Percentiles rank a stretch among this genome's conserved stretches.
Evolutionary conservation across 306 rosid genomes (phyloP).

Genomic region (Macrotyloma uniflorum): DNA sequence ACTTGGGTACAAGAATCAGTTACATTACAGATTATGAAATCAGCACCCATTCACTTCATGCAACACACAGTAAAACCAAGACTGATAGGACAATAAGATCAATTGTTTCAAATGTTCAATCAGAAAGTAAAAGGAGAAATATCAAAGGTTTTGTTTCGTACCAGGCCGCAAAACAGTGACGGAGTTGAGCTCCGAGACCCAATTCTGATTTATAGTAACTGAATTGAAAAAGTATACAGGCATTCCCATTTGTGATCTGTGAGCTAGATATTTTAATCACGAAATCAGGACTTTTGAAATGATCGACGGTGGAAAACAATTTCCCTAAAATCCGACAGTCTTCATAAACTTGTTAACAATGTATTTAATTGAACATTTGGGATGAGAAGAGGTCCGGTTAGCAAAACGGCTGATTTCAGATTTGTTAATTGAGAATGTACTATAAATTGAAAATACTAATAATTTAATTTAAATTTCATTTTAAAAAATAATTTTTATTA

Average conservation of each 20-base stretch:
- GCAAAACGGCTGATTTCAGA: too few species aligned
- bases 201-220: neutral
- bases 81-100: neutral
- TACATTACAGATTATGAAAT: neutral
- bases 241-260: neutral
- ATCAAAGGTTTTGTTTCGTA: constrained; percentile 20
- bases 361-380: too few species aligned
- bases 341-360: too few species aligned
- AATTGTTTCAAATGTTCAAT: neutral
- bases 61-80: neutral
- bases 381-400: too few species aligned
- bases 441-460: too few species aligned
- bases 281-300: neutral
- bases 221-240: neutral
- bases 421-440: too few species aligned
- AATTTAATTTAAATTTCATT: too few species aligned
- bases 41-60: neutral
- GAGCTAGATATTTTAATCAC: neutral
- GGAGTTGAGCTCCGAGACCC: neutral
- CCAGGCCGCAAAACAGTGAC: constrained; percentile 20
- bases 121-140: neutral
- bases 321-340: too few species aligned
- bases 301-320: neutral
- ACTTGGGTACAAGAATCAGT: neutral
- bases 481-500: too few species aligned